phyloP scores from a whole-genome alignment of 2,329 filamentous ascomycete species.

The Arthroderma sp. region DNA sequence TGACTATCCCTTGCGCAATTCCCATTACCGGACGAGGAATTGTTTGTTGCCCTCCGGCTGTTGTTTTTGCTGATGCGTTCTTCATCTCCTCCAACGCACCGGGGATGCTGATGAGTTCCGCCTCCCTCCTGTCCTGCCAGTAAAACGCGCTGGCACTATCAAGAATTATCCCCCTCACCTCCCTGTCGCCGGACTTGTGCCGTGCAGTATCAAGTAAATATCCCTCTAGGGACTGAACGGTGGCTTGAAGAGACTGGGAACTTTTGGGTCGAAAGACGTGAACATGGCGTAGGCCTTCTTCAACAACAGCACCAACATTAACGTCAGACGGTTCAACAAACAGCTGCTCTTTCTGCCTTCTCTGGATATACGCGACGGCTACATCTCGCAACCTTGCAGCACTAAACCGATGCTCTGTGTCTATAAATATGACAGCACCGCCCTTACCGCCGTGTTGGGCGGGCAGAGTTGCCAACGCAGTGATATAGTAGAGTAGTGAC shows the following conservation, averaged over 20 bases:
- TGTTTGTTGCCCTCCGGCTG: neutral
- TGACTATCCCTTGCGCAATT: conserved; percentile 8
- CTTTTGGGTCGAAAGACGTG: conserved; percentile 46
- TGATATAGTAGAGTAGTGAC: conserved; percentile 45
- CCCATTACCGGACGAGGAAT: neutral
- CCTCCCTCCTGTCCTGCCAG: conserved; percentile 39
- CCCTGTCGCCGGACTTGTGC: conserved; percentile 36
- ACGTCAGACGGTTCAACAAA: neutral
- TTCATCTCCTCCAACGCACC: conserved; percentile 8
- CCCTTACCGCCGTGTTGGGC: conserved; percentile 32
- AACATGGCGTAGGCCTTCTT: conserved; percentile 38
- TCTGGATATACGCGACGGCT: conserved; percentile 16
- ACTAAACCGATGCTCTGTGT: conserved; percentile 43
- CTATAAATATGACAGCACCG: conserved; percentile 41
- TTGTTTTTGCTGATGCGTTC: neutral
- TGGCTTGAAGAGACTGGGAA: conserved; percentile 37
- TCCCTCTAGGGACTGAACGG: conserved; percentile 32
- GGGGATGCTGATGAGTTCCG: conserved; percentile 19
- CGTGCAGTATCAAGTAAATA: conserved; percentile 36
- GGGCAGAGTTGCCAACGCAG: conserved; percentile 40
- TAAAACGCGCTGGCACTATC: conserved; percentile 44
- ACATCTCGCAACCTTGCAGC: conserved; percentile 32
- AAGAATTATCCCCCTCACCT: conserved; percentile 39
- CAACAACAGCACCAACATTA: conserved; percentile 15
- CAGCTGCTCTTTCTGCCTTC: neutral